phyloP scores from a whole-genome alignment of 441 rosid genomes.

The Theobroma grandiflorum region DNA sequence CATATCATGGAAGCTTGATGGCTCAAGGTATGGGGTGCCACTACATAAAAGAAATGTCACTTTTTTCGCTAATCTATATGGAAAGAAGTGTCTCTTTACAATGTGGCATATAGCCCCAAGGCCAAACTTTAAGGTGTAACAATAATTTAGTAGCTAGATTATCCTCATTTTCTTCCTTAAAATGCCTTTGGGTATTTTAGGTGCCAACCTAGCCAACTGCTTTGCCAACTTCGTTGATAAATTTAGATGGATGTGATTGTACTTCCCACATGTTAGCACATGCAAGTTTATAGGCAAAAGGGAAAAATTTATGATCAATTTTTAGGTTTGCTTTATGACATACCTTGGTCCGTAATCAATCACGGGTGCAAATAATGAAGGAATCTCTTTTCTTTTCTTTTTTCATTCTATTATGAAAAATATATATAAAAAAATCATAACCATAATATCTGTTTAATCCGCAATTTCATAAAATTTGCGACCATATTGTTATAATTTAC shows the following conservation, averaged over 20 bases:
- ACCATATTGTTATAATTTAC: too few species aligned
- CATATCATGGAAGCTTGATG: background rate
- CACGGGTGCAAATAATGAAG: background rate
- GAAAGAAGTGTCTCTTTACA: background rate
- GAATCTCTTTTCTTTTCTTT: background rate
- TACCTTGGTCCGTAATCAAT: background rate
- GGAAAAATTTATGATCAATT: background rate
- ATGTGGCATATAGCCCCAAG: background rate
- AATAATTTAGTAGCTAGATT: conserved; percentile 4
- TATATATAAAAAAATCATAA: background rate
- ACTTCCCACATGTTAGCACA: conserved; percentile 27
- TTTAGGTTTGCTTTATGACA: too few species aligned
- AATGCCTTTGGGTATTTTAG: background rate
- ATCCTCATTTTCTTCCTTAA: background rate
- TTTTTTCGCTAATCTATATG: background rate
- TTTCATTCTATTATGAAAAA: background rate
- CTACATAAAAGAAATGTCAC: background rate
- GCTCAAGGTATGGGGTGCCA: background rate
- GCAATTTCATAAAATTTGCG: background rate
- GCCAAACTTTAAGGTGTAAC: background rate
- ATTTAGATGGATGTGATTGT: background rate
- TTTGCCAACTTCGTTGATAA: conserved; percentile 28
- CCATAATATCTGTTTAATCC: background rate
- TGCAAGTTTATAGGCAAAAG: conserved; percentile 9
- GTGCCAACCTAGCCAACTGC: conserved; percentile 22